Conservation (phyloP, 1,139 yeast genomes). For the Zygotorulaspora mrakii region DNA sequence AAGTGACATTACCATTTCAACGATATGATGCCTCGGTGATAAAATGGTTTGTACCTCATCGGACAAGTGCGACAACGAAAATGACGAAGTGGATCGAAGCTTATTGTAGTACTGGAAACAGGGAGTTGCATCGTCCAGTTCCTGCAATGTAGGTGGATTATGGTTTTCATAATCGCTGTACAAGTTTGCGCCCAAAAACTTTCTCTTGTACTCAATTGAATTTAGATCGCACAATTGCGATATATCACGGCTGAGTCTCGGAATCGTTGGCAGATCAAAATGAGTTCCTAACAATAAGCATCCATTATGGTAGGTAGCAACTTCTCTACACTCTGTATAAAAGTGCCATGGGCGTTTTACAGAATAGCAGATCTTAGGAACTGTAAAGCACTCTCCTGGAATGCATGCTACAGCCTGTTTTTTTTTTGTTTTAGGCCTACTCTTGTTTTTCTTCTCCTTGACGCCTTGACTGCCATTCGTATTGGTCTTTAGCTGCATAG, state of each 20-base stretch:
- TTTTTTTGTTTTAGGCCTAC: background rate
- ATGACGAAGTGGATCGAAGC: too few relatives aligned
- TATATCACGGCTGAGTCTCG: slow-evolving; percentile 5
- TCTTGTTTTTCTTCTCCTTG: background rate
- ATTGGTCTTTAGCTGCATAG: too few relatives aligned
- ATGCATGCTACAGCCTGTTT: background rate
- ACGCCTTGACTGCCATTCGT: background rate
- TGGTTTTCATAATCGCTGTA: slow-evolving; percentile 21
- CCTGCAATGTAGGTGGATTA: slow-evolving; percentile 21
- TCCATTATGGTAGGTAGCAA: slow-evolving; percentile 11
- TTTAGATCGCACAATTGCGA: slow-evolving; percentile 6
- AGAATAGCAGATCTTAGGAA: background rate
- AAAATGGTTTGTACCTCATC: slow-evolving; percentile 15
- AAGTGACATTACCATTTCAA: slow-evolving; percentile 28
- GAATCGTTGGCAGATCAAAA: slow-evolving; percentile 5
- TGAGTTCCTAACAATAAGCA: slow-evolving; percentile 1
- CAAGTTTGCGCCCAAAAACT: slow-evolving; percentile 24
- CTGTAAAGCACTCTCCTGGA: background rate
- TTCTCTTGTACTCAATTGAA: slow-evolving; percentile 2
- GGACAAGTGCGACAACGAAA: too few relatives aligned
- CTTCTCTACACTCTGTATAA: slow-evolving; percentile 10
- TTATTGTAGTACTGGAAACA: slow-evolving; percentile 23
- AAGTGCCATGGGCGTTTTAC: slow-evolving; percentile 7
- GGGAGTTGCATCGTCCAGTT: slow-evolving; percentile 24
- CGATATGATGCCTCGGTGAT: slow-evolving; percentile 33